phyloP scores from a whole-genome alignment of 2,329 filamentous ascomycete genomes.

The Pyricularia sp. region DNA sequence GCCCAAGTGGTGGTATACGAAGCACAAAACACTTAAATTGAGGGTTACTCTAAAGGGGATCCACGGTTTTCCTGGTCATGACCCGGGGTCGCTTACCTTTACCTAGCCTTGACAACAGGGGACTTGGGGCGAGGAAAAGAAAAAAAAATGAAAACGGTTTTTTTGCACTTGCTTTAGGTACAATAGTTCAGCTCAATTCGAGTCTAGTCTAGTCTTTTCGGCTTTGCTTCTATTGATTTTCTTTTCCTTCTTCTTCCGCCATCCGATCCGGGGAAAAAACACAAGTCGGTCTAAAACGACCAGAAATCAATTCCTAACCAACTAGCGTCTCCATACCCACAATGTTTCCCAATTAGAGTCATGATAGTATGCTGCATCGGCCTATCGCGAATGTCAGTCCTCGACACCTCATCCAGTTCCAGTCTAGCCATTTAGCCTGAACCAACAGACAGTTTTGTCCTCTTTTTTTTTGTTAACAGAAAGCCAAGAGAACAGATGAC shows the following conservation, averaged over 20 bases:
- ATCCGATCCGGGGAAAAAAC: neutral
- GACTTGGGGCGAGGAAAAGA: no score
- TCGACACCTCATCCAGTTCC: neutral
- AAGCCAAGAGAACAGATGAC: neutral
- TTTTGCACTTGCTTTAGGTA: neutral
- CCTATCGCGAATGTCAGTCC: neutral
- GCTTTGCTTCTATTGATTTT: neutral
- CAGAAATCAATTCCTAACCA: neutral
- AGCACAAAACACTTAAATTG: neutral
- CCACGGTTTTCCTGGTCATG: neutral
- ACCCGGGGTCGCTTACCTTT: neutral
- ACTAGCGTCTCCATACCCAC: neutral
- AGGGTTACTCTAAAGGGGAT: neutral
- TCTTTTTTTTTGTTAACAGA: neutral
- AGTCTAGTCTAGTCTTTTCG: neutral
- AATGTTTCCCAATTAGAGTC: neutral
- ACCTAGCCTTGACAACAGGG: neutral
- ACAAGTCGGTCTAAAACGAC: neutral
- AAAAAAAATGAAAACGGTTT: neutral
- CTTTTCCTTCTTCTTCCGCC: neutral
- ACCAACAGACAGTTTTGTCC: neutral
- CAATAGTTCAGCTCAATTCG: neutral
- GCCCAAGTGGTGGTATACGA: neutral
- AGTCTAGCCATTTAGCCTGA: neutral
- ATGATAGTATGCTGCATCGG: neutral